phyloP scores from a whole-genome alignment of 2,329 filamentous ascomycete species.

The Alternaria postmessia region DNA sequence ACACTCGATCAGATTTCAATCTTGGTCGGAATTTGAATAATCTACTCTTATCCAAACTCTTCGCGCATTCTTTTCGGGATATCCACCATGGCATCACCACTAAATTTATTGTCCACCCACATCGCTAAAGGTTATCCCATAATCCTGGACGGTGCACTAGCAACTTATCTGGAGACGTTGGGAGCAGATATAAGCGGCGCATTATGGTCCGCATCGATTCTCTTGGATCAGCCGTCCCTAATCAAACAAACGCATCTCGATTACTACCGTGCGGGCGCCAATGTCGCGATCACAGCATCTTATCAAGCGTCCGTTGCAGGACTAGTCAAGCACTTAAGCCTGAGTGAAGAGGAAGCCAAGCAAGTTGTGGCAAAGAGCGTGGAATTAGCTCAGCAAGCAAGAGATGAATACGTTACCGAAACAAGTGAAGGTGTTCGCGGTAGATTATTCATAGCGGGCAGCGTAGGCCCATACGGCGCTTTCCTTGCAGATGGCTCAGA shows the following conservation, averaged over 20 bases:
- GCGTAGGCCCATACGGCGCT: conserved; percentile 59
- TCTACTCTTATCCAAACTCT: neutral
- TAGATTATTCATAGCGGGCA: conserved; percentile 53
- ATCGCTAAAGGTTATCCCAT: conserved; percentile 39
- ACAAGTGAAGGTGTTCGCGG: conserved; percentile 1
- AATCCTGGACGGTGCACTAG: conserved; percentile 58
- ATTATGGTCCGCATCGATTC: conserved; percentile 57
- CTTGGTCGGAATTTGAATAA: neutral
- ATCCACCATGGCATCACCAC: conserved; percentile 1
- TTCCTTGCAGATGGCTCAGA: conserved; percentile 58
- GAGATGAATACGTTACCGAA: conserved; percentile 39
- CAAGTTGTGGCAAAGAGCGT: conserved; percentile 53
- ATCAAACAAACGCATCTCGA: conserved; percentile 56
- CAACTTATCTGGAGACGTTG: conserved; percentile 57
- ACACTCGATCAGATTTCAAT: neutral
- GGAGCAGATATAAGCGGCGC: conserved; percentile 54
- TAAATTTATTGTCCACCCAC: conserved; percentile 10
- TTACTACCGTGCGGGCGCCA: conserved; percentile 56
- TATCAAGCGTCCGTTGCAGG: conserved; percentile 58
- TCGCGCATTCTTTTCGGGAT: neutral
- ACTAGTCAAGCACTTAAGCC: conserved; percentile 48
- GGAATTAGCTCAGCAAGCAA: conserved; percentile 50
- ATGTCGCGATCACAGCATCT: conserved; percentile 57
- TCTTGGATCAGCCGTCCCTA: conserved; percentile 50
- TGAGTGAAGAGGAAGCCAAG: conserved; percentile 45